These are phyloP conservation scores for Populus pruinosa DNA, from an alignment of 345 rosid species.

Conservation along the genomic window DNA sequence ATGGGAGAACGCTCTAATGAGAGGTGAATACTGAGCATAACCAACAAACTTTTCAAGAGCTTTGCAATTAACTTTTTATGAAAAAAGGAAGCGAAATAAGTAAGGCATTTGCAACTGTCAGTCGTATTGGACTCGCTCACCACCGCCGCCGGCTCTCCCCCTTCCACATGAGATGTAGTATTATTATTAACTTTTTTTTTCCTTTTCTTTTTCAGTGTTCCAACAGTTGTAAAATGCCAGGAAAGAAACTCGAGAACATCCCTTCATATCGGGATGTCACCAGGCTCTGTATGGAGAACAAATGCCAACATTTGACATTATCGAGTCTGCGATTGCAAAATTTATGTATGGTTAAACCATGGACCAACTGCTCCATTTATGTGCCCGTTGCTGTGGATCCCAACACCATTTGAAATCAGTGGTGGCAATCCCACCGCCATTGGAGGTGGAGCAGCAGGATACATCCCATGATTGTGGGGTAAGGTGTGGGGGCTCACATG, in stretches of 20 bases:
- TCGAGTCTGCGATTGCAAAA: background rate
- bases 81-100: constrained; percentile 2
- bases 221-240: constrained; percentile 38
- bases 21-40: background rate
- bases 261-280: constrained; percentile 23
- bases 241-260: constrained; percentile 20
- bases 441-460: constrained; percentile 60
- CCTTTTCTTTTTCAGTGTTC: constrained; percentile 11
- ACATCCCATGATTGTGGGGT: constrained; percentile 66
- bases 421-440: constrained; percentile 72
- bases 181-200: constrained; percentile 5
- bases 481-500: constrained; percentile 51
- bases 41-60: constrained; percentile 14
- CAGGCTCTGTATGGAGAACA: constrained; percentile 9
- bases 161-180: constrained; percentile 14
- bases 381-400: constrained; percentile 77
- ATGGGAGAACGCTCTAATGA: background rate
- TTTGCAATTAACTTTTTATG: constrained; percentile 13
- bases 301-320: constrained; percentile 9
- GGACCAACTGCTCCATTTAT: constrained; percentile 70
- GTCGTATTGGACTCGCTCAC: constrained; percentile 33
- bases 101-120: constrained; percentile 48
- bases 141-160: background rate
- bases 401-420: constrained; percentile 64
- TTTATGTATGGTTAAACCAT: constrained; percentile 74